A percentile compares a stretch with the other conserved stretches of the same genome.
Conservation (phyloP, 2,329 filamentous ascomycete species). For the Penicillium sp. region DNA sequence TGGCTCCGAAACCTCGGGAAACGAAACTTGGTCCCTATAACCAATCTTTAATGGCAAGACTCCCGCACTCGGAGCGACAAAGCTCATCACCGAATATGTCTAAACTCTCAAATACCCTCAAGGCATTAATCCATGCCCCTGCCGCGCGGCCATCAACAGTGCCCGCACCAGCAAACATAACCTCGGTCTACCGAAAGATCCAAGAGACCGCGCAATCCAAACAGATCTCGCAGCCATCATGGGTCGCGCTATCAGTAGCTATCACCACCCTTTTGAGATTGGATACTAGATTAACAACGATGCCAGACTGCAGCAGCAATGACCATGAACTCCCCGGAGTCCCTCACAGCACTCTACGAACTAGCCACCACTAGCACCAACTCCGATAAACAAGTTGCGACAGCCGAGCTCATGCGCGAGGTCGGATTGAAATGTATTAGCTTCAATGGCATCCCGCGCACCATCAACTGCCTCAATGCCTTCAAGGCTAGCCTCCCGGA, state of each 20-base stretch:
- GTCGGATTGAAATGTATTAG: conserved; percentile 48
- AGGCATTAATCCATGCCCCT: conserved; percentile 68
- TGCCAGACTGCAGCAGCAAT: conserved; percentile 73
- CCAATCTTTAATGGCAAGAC: conserved; percentile 5
- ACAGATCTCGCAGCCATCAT: conserved; percentile 61
- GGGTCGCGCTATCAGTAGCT: conserved; percentile 62
- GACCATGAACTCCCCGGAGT: conserved; percentile 80
- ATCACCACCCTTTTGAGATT: no score
- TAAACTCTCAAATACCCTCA: conserved; percentile 67
- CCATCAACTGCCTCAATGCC: conserved; percentile 74
- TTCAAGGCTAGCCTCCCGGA: conserved; percentile 63
- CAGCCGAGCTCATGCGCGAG: conserved; percentile 43
- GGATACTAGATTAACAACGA: neutral
- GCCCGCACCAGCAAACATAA: conserved; percentile 61
- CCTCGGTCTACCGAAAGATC: conserved; percentile 61
- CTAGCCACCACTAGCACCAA: conserved; percentile 15
- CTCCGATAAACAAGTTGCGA: conserved; percentile 26
- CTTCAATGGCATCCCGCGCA: conserved; percentile 65
- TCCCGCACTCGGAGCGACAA: neutral
- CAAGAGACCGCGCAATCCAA: conserved; percentile 60
- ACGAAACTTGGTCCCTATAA: neutral
- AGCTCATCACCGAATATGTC: conserved; percentile 54
- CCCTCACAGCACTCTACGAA: conserved; percentile 34
- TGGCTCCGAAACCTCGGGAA: conserved; percentile 5
- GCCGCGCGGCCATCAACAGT: conserved; percentile 63